Conservation (phyloP, 2,329 filamentous ascomycete species). For the Grosmannia huntii region DNA sequence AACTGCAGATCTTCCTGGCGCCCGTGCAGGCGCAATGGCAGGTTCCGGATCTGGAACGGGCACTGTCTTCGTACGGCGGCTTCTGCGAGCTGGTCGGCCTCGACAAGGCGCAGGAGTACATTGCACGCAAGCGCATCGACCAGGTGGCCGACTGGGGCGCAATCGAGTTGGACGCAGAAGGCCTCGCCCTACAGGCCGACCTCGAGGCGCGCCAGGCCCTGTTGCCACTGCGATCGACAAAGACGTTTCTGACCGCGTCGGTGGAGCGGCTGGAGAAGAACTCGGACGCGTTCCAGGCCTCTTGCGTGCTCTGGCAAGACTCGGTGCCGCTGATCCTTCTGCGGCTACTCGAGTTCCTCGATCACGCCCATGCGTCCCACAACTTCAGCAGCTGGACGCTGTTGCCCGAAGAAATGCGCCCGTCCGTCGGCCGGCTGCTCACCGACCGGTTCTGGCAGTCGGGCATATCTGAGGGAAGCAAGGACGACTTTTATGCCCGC, state of each 20-base stretch:
- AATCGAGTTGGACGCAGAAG: conserved; percentile 64
- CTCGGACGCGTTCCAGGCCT: conserved; percentile 59
- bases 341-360: conserved; percentile 71
- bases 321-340: conserved; percentile 74
- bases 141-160: conserved; percentile 73
- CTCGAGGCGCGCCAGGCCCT: conserved; percentile 64
- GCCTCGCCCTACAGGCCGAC: conserved; percentile 63
- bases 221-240: conserved; percentile 74
- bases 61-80: conserved; percentile 59
- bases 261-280: conserved; percentile 76
- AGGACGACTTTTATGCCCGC: conserved; percentile 90
- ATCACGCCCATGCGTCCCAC: conserved; percentile 83
- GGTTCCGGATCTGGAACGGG: conserved; percentile 51
- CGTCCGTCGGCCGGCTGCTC: conserved; percentile 67
- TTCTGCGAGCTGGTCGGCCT: conserved; percentile 75
- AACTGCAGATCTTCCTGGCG: conserved; percentile 66
- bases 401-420: conserved; percentile 61
- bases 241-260: conserved; percentile 82
- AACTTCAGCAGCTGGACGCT: conserved; percentile 74
- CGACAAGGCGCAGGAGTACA: conserved; percentile 67
- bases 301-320: conserved; percentile 73
- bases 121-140: conserved; percentile 55
- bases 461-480: conserved; percentile 88
- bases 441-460: conserved; percentile 98
- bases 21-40: conserved; percentile 75